Evolutionary conservation across 2,329 filamentous ascomycete genomes (phyloP).

Genomic region (Aspergillus tubingensis): DNA sequence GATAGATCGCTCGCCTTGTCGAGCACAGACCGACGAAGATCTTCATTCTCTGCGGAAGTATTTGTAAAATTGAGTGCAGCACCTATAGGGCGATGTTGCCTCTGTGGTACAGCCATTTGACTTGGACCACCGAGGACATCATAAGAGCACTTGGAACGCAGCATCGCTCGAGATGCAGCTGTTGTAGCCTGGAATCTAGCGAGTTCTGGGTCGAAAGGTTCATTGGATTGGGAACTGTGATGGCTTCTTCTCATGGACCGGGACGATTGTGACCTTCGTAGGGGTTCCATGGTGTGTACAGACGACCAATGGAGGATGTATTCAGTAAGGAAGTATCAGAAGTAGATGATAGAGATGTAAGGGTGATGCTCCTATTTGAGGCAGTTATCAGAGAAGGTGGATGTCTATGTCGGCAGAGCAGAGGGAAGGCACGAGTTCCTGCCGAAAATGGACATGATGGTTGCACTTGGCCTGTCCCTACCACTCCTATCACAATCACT

Average conservation of each 20-base stretch:
- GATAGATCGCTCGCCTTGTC: constrained; percentile 7
- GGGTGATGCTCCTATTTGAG: neutral
- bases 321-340: constrained; percentile 13
- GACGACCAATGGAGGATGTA: constrained; percentile 1
- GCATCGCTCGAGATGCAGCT: constrained; percentile 48
- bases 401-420: neutral
- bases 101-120: constrained; percentile 28
- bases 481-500: no score
- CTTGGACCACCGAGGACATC: constrained; percentile 31
- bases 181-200: constrained; percentile 40
- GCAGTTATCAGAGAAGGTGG: neutral
- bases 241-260: constrained; percentile 39
- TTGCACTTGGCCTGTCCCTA: neutral
- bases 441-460: neutral
- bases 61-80: constrained; percentile 18
- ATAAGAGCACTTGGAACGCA: constrained; percentile 35
- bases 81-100: constrained; percentile 25
- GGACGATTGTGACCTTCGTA: constrained; percentile 43
- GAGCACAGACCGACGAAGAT: constrained; percentile 9
- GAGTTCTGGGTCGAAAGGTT: constrained; percentile 33
- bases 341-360: constrained; percentile 8
- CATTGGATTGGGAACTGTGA: constrained; percentile 22
- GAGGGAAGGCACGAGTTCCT: neutral
- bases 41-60: constrained; percentile 3
- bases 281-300: constrained; percentile 29